A percentile compares a stretch with the other conserved stretches of the same genome.
Evolutionary conservation across 306 rosid genomes (phyloP).

Genomic region (Spatholobus suberectus): DNA sequence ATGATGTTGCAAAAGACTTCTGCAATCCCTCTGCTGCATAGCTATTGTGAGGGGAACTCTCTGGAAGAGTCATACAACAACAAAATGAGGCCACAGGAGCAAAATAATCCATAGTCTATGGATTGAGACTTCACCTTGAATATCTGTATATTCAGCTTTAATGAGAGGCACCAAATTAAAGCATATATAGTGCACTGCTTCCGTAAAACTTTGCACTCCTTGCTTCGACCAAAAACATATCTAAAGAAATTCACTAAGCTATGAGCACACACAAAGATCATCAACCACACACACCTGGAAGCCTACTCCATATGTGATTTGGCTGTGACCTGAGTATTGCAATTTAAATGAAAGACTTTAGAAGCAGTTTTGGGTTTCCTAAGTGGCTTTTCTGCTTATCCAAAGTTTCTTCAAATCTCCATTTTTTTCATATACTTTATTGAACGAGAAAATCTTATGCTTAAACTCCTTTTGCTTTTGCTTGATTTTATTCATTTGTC

Average conservation of each 20-base stretch:
- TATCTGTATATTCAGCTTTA: neutral
- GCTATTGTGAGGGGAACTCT: neutral
- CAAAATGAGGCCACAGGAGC: neutral
- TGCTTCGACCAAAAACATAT: neutral
- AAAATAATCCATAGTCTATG: neutral
- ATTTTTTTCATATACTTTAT: neutral
- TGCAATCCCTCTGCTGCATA: neutral
- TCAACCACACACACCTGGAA: neutral
- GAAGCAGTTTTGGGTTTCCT: conserved; percentile 22
- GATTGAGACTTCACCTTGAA: neutral
- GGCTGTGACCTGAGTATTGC: neutral
- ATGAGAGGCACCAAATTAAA: neutral
- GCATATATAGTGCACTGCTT: neutral
- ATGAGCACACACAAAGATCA: neutral
- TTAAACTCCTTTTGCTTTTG: neutral
- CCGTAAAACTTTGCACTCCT: neutral
- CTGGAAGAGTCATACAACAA: neutral
- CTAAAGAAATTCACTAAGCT: conserved; percentile 1
- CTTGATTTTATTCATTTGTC: neutral
- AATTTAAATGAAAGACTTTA: conserved; percentile 12
- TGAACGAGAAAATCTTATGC: neutral
- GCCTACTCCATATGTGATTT: neutral
- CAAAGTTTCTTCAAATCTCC: neutral
- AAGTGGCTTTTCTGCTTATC: neutral
- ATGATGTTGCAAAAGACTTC: neutral